These are phyloP conservation scores for Arachis monticola DNA, from an alignment of 331 rosid species.

Conservation along the genomic window DNA sequence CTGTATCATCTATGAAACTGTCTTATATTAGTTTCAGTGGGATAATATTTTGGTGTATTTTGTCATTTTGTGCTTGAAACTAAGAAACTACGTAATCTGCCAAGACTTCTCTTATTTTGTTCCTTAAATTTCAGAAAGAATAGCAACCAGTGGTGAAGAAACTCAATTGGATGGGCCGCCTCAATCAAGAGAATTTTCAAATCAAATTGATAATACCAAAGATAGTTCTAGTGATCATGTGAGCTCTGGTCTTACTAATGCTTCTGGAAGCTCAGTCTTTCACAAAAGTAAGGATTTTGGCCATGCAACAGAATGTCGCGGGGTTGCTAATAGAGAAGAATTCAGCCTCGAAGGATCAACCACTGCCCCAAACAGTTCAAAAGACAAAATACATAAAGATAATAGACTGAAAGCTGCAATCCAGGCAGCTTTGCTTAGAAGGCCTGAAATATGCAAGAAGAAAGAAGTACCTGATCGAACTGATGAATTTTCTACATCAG, in stretches of 20 bases:
- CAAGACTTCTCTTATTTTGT: conserved; percentile 49
- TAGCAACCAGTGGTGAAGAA: conserved; percentile 46
- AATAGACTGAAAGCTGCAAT: conserved; percentile 81
- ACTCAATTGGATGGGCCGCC: conserved; percentile 47
- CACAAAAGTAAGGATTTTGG: conserved; percentile 66
- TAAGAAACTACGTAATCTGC: conserved; percentile 39
- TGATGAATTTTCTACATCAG: conserved; percentile 51
- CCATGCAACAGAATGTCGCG: conserved; percentile 65
- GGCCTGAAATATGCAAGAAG: conserved; percentile 78
- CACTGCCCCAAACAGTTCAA: conserved; percentile 50
- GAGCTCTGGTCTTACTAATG: conserved; percentile 44
- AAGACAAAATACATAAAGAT: conserved; percentile 57
- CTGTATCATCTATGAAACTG: conserved; percentile 9
- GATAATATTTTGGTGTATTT: conserved; percentile 46
- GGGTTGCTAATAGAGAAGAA: conserved; percentile 41
- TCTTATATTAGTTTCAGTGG: conserved; percentile 40
- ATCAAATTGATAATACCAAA: conserved; percentile 56
- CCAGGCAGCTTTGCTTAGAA: conserved; percentile 74
- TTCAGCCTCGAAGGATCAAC: conserved; percentile 53
- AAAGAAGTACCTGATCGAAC: conserved; percentile 58
- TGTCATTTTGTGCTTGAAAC: conserved; percentile 42
- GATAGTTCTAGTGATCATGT: conserved; percentile 52
- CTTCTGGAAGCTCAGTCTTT: conserved; percentile 56
- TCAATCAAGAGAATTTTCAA: conserved; percentile 50
- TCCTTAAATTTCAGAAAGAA: conserved; percentile 49